These are phyloP conservation scores for Blumeriella jaapii DNA, from an alignment of 2,329 filamentous ascomycete genomes.

Conservation along the genomic window DNA sequence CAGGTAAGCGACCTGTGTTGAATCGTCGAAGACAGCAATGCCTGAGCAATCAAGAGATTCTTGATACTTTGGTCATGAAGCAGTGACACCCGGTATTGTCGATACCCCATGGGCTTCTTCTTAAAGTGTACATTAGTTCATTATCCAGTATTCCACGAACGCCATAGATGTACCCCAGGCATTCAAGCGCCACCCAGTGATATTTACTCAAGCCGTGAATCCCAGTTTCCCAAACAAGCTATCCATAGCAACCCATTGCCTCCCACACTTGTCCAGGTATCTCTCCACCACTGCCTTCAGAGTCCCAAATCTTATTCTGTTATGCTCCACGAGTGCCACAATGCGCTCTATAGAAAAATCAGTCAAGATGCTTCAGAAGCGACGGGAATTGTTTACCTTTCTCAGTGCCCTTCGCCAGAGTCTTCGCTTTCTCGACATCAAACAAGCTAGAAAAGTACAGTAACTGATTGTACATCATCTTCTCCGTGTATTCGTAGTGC, in stretches of 20 bases:
- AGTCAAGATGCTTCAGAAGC: neutral
- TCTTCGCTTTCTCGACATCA: slow-evolving; percentile 74
- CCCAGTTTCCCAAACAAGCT: slow-evolving; percentile 63
- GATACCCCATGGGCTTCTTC: no score
- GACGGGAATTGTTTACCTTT: slow-evolving; percentile 26
- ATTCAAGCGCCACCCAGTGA: slow-evolving; percentile 6
- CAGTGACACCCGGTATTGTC: no score
- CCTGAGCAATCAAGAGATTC: no score
- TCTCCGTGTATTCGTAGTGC: slow-evolving; percentile 79
- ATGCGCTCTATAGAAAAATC: slow-evolving; percentile 33
- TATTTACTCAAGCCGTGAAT: slow-evolving; percentile 28
- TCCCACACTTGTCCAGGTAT: slow-evolving; percentile 80
- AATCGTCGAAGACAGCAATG: no score
- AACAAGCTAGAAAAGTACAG: slow-evolving; percentile 77
- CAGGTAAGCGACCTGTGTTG: no score
- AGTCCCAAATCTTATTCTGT: slow-evolving; percentile 66
- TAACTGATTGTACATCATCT: slow-evolving; percentile 88
- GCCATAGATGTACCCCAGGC: slow-evolving; percentile 6
- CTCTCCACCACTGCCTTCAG: slow-evolving; percentile 66
- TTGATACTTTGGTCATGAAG: no score
- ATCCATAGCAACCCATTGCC: slow-evolving; percentile 92
- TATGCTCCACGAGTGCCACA: slow-evolving; percentile 65
- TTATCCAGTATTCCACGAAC: slow-evolving; percentile 15
- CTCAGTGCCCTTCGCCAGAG: slow-evolving; percentile 36
- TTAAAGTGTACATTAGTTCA: slow-evolving; percentile 11